Evolutionary conservation across 768 basidiomycete species (phyloP).

Genomic region (Cystobasidium tubakii): DNA sequence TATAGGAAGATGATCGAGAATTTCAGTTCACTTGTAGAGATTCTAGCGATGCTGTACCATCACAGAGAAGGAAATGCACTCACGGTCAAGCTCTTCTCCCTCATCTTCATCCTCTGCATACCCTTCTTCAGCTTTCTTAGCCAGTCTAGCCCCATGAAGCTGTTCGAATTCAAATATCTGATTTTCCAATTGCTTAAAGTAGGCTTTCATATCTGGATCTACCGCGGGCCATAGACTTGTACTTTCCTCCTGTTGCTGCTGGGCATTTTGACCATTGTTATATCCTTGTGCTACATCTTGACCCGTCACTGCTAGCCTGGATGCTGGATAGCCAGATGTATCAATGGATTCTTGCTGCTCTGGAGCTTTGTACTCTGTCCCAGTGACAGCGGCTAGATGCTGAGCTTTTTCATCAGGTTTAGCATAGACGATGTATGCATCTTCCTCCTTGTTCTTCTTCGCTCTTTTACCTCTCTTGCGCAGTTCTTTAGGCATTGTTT

Average conservation of each 20-base stretch:
- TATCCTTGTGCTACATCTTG: slow-evolving; percentile 39
- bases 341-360: neutral
- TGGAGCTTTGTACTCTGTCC: slow-evolving; percentile 16
- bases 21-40: neutral
- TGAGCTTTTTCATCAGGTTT: slow-evolving; percentile 25
- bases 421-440: slow-evolving; percentile 25
- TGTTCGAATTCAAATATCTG: slow-evolving; percentile 45
- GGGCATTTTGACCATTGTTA: slow-evolving; percentile 36
- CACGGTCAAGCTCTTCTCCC: slow-evolving; percentile 43
- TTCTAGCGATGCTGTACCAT: neutral
- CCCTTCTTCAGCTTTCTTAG: slow-evolving; percentile 13
- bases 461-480: slow-evolving; percentile 36
- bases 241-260: slow-evolving; percentile 24
- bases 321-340: neutral
- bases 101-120: slow-evolving; percentile 39
- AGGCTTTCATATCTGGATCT: slow-evolving; percentile 47
- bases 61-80: slow-evolving; percentile 3
- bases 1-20: neutral
- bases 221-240: slow-evolving; percentile 41
- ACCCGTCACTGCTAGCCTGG: neutral
- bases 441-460: slow-evolving; percentile 35
- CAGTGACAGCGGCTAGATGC: slow-evolving; percentile 19
- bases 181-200: slow-evolving; percentile 43
- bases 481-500: slow-evolving; percentile 37
- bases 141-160: slow-evolving; percentile 33